phyloP scores from a whole-genome alignment of 495 filamentous ascomycete genomes.

The Rhizodiscina lignyota region DNA sequence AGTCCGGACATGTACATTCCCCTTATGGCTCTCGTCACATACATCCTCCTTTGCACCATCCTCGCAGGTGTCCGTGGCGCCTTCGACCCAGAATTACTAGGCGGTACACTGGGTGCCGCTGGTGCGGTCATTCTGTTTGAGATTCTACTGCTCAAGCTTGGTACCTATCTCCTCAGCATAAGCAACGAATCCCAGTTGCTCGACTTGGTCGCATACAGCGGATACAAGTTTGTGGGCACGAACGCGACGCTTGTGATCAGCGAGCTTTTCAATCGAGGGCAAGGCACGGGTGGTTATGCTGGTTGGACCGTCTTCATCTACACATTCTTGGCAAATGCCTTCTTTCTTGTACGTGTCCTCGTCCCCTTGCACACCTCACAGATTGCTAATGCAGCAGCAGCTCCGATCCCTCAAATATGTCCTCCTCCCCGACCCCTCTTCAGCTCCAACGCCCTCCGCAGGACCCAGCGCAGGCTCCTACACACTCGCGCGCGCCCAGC shows the following conservation, averaged over 20 bases:
- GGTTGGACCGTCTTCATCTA: constrained; percentile 83
- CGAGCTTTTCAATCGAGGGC: constrained; percentile 57
- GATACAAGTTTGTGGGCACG: constrained; percentile 97
- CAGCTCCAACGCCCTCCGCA: constrained; percentile 32
- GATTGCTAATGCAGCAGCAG: constrained; percentile 45
- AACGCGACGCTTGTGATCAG: constrained; percentile 69
- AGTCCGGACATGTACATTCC: constrained; percentile 99
- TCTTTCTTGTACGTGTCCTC: constrained; percentile 60
- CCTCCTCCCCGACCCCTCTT: constrained; percentile 53
- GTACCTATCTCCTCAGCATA: constrained; percentile 84
- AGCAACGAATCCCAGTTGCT: constrained; percentile 75
- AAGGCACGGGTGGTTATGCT: constrained; percentile 69
- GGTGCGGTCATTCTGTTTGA: constrained; percentile 71
- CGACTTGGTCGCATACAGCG: constrained; percentile 87
- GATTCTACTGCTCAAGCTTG: constrained; percentile 76
- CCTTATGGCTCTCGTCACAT: constrained; percentile 80
- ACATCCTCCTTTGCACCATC: constrained; percentile 81
- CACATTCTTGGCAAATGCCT: constrained; percentile 82
- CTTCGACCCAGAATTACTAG: constrained; percentile 88
- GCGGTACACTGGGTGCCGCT: constrained; percentile 70
- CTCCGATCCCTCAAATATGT: constrained; percentile 92
- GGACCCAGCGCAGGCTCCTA: constrained; percentile 49
- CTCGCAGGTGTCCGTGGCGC: constrained; percentile 80
- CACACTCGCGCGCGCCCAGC: constrained; percentile 66
- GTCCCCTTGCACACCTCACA: neutral